Evolutionary conservation across 2,329 filamentous ascomycete species (phyloP).

Genomic region (Xylaria sp.): DNA sequence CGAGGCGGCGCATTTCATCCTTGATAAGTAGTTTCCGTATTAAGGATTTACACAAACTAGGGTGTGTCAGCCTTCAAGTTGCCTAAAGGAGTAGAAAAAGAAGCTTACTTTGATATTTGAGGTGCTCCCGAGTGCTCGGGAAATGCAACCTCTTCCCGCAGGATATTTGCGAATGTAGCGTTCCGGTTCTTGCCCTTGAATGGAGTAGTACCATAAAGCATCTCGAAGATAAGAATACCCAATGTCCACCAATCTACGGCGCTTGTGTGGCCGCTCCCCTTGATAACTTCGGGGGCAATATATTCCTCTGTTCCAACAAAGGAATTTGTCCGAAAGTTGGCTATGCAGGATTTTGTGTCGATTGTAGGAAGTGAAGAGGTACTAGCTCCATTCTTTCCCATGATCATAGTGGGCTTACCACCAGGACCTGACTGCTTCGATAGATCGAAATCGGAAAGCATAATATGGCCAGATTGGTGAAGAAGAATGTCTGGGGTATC

Average conservation of each 20-base stretch:
- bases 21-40: slow-evolving; percentile 98
- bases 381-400: slow-evolving; percentile 86
- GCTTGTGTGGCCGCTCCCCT: slow-evolving; percentile 96
- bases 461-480: slow-evolving; percentile 99
- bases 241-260: slow-evolving; percentile 99
- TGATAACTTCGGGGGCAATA: slow-evolving; percentile 98
- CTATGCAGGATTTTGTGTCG: slow-evolving; percentile 97
- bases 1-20: slow-evolving; percentile 91
- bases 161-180: slow-evolving; percentile 95
- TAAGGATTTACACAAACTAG: slow-evolving; percentile 90
- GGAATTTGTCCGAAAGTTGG: slow-evolving; percentile 96
- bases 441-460: slow-evolving; percentile 98
- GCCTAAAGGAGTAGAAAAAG: background rate
- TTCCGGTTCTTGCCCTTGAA: slow-evolving; percentile 99
- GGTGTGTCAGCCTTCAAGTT: slow-evolving; percentile 14
- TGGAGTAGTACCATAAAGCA: slow-evolving; percentile 97
- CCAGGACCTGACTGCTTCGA: slow-evolving; percentile 97
- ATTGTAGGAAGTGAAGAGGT: slow-evolving; percentile 91
- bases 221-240: slow-evolving; percentile 96
- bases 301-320: slow-evolving; percentile 99
- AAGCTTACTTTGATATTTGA: slow-evolving; percentile 86
- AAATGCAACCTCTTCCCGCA: slow-evolving; percentile 94
- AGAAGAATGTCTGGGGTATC: slow-evolving; percentile 79
- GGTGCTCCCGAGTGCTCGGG: slow-evolving; percentile 85
- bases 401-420: slow-evolving; percentile 97